Evolutionary conservation across 768 basidiomycete genomes (phyloP).

Genomic region (Lactifluus hygrophoroides): DNA sequence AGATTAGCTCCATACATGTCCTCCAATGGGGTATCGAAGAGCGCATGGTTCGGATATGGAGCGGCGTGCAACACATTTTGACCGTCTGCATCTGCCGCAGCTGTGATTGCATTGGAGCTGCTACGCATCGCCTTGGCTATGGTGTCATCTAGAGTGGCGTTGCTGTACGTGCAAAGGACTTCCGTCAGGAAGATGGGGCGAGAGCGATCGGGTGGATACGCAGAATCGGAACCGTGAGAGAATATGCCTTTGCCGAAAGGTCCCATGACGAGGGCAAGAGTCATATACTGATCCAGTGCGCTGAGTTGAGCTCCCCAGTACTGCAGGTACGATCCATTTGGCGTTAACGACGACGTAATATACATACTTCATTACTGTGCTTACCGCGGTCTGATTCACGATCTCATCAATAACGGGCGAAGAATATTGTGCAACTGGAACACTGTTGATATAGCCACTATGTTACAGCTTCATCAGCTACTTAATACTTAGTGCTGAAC

Average conservation of each 20-base stretch:
- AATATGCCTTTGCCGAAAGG: not conserved
- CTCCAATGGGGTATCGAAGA: conserved; percentile 10
- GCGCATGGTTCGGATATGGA: conserved; percentile 18
- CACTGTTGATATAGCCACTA: not conserved
- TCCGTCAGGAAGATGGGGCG: conserved; percentile 2
- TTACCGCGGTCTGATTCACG: not conserved
- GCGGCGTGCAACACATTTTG: conserved; percentile 14
- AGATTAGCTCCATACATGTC: no score
- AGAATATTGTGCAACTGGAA: not conserved
- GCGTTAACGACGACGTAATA: not conserved
- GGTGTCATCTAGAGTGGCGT: conserved; percentile 30
- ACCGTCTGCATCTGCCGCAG: no score
- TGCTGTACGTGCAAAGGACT: not conserved
- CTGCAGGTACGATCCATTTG: not conserved
- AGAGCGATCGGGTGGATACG: conserved; percentile 9
- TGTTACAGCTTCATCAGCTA: not conserved
- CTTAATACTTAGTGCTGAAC: not conserved
- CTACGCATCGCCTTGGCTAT: conserved; percentile 34
- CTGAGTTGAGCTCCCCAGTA: conserved; percentile 1
- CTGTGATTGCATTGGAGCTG: no score
- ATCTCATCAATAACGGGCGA: not conserved
- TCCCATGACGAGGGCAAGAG: not conserved
- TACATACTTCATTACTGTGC: not conserved
- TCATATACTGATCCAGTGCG: not conserved
- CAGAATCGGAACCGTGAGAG: no score